Base-by-base conservation (phyloP, 257 asterid genomes). In the Fraxinus quadrangulata region DNA sequence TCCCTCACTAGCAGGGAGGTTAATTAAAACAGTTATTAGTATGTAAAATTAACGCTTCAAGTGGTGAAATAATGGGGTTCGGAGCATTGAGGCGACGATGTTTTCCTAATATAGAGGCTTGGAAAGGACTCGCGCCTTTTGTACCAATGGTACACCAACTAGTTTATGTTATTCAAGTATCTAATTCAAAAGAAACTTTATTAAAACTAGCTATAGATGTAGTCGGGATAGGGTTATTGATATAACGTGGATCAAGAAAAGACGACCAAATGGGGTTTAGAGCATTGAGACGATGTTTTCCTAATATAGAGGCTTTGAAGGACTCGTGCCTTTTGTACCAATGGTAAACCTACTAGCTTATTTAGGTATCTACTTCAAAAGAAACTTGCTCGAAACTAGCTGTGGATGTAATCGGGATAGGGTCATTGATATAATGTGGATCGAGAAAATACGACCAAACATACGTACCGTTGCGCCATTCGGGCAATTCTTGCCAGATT, bases 381-480 rank as follows among this genome's bases (percentile, higher is more conserved):
- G 8, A 49, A 49, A 16, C 21, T 49, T 49, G 6, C 5, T 49
- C 7, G 7, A 17, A 49, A 17, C 59, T 49, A 49, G 47, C 14
- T 49, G 16, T 16, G 16, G 0, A 3, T 49, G n/a, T 3, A 49
- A 0, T 39, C 14, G 14, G 14, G 13, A 39, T 39, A 39, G 2
- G 47, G 47, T 39, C 1, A 9, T 9, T 39, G n/a, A 8, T 49
- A 49, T 49, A 49, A 49, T 5, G 6, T 21, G 33, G 68, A 24
- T 61, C 34, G 13, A 23, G 33, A 61, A 8, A 63, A 24, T 30
- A 23, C 7, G 8, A 63, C 9, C 2, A 63, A 23, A 5, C 16
- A 3, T 17, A 77, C 91, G 1, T 87, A 92, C 97, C 82, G 96
- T 90, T 0, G 81, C 84, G 6, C 97, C 97, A 5, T 6, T 16